Percentiles rank a stretch among this genome's conserved stretches.
These are phyloP conservation scores for Nymphaea thermarum DNA, from an alignment of 164 flowering plant species.

Conservation along the genomic window DNA sequence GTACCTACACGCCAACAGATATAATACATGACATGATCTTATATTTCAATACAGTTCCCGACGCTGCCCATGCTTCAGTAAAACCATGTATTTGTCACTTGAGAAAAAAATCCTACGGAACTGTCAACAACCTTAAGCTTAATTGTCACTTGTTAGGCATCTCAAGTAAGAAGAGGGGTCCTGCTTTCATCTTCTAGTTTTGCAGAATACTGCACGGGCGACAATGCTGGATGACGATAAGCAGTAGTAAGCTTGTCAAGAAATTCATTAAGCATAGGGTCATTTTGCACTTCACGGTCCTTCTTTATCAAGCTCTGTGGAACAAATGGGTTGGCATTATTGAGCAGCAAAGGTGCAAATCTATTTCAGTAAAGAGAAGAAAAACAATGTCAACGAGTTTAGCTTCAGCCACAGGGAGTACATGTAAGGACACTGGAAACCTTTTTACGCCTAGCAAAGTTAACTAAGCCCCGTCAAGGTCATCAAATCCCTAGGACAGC, in stretches of 20 bases:
- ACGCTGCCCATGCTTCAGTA: too few relatives aligned
- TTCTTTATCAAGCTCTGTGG: constrained; percentile 58
- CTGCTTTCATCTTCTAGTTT: constrained; percentile 17
- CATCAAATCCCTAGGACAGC: too few relatives aligned
- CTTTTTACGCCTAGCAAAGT: too few relatives aligned
- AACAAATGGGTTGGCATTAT: neutral
- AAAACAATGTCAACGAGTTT: too few relatives aligned
- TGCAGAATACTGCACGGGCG: constrained; percentile 31
- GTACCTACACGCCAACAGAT: too few relatives aligned
- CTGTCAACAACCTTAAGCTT: neutral
- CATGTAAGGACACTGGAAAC: too few relatives aligned
- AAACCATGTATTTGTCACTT: too few relatives aligned
- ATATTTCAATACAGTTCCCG: too few relatives aligned
- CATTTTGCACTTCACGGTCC: constrained; percentile 49
- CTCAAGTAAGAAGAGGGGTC: constrained; percentile 47
- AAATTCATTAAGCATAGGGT: constrained; percentile 45
- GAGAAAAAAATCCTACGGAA: neutral
- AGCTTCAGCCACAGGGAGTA: too few relatives aligned
- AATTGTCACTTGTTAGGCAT: constrained; percentile 9
- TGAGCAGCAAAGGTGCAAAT: neutral
- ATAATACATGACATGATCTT: too few relatives aligned
- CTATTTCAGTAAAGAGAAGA: too few relatives aligned
- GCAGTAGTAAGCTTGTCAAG: constrained; percentile 43
- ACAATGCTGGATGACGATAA: constrained; percentile 66
- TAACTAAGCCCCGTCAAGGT: too few relatives aligned